These are phyloP conservation scores for Aspergillus bertholletiae DNA, from an alignment of 495 filamentous ascomycete species.

Conservation along the genomic window DNA sequence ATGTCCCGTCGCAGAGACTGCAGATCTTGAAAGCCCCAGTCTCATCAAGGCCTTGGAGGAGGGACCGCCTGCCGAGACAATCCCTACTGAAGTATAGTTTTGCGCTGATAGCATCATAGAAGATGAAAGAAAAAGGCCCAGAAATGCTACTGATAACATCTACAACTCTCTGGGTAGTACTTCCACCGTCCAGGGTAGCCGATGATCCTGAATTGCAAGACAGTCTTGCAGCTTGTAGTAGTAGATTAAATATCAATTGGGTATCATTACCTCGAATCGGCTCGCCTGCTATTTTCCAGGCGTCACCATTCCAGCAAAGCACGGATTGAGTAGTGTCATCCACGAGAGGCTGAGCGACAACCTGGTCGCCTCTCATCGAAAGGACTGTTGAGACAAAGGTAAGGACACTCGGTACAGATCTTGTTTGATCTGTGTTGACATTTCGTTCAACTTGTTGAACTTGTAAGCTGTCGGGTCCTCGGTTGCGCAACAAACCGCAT, in stretches of 20 bases:
- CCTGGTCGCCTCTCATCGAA: slow-evolving; percentile 69
- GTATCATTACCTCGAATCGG: slow-evolving; percentile 71
- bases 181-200: background rate
- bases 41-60: slow-evolving; percentile 53
- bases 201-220: slow-evolving; percentile 16
- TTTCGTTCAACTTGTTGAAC: slow-evolving; percentile 26
- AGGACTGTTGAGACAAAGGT: slow-evolving; percentile 82
- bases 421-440: slow-evolving; percentile 10
- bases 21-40: slow-evolving; percentile 59
- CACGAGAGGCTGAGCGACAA: slow-evolving; percentile 71
- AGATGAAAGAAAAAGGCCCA: slow-evolving; percentile 91
- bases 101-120: slow-evolving; percentile 60
- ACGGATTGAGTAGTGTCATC: slow-evolving; percentile 59
- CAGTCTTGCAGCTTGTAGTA: slow-evolving; percentile 46
- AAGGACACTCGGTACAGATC: slow-evolving; percentile 30
- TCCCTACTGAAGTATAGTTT: slow-evolving; percentile 79
- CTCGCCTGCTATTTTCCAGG: slow-evolving; percentile 68
- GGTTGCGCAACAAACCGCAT: slow-evolving; percentile 37
- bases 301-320: slow-evolving; percentile 99
- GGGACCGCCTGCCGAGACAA: slow-evolving; percentile 78
- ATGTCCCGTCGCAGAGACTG: slow-evolving; percentile 64
- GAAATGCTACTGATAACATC: slow-evolving; percentile 59
- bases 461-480: slow-evolving; percentile 55
- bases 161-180: slow-evolving; percentile 37
- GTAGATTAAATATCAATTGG: slow-evolving; percentile 60